These are phyloP conservation scores for Aspergillus fumigatiaffinis DNA, from an alignment of 2,329 filamentous ascomycete genomes.

Conservation along the genomic window DNA sequence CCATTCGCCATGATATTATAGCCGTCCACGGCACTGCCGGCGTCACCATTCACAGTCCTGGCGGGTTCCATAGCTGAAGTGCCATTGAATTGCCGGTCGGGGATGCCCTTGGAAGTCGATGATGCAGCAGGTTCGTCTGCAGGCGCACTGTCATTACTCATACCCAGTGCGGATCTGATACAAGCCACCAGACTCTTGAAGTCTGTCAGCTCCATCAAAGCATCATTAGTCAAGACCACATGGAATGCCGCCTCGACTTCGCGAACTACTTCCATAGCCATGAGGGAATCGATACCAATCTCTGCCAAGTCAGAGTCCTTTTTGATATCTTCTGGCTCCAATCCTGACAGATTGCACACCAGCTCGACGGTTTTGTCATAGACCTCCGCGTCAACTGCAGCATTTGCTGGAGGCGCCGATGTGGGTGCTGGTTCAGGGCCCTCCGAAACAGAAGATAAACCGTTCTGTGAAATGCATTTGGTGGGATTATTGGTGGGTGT, in stretches of 20 bases:
- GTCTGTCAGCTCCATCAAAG: slow-evolving; percentile 25
- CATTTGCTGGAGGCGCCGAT: neutral
- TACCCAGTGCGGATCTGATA: slow-evolving; percentile 12
- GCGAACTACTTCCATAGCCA: slow-evolving; percentile 45
- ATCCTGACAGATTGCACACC: slow-evolving; percentile 22
- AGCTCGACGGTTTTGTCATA: neutral
- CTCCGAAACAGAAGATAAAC: no score
- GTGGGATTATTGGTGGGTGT: no score
- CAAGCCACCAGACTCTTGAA: slow-evolving; percentile 24
- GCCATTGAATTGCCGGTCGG: slow-evolving; percentile 1
- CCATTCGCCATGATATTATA: no score
- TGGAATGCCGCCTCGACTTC: slow-evolving; percentile 41
- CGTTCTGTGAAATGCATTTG: no score
- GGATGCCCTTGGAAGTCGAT: neutral
- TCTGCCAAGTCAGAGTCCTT: slow-evolving; percentile 35
- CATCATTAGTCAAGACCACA: slow-evolving; percentile 18
- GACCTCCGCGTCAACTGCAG: neutral
- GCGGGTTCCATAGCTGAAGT: neutral
- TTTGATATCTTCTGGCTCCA: slow-evolving; percentile 37
- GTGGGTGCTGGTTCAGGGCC: no score
- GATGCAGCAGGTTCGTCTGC: neutral
- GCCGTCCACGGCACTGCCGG: neutral
- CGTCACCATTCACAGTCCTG: neutral
- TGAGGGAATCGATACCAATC: slow-evolving; percentile 48
- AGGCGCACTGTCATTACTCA: neutral